Base-by-base conservation (phyloP, 352 stramenopile genomes). In the Elongisporangium prolatum region DNA sequence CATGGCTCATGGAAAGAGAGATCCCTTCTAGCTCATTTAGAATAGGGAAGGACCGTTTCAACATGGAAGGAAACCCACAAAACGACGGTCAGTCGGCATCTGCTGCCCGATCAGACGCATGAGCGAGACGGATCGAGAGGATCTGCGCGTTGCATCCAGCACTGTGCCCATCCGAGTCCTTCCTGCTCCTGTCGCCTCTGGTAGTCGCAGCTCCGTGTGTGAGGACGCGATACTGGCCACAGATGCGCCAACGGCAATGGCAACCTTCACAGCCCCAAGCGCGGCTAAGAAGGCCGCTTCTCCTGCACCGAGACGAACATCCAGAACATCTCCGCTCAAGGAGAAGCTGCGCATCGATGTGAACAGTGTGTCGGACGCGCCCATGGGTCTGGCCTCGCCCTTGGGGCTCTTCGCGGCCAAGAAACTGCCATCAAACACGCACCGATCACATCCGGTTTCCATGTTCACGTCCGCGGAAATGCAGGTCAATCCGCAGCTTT, bases 311-410 rank as follows among this genome's bases (percentile, higher is more conserved):
- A 44, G 34, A 44, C 47, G 59, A 5, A 49, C 50, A 16, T 28
- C 62, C 22, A 67, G 51, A 21, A 52, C 54, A 9, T 60, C 67
- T 9, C 21, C 54, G 34, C 60, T 74, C 25, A 56, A 61, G 13
- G 54, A 67, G 11, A 70, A 69, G 18, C 50, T 88, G 22, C 69
- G 54, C 16, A 86, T 88, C 13, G 78, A 86, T 52, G 72, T 86
- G 13, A 73, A 64, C 10, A 44, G 11, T 25, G 66, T 65, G 4
- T 61, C 63, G 4, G 71, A 78, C 9, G 24, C 54, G 8, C 53
- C 62, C 4, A 61, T 73, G 10, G 60, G 61, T 13, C 59, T 84
- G 53, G 59, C 67, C 13, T 86, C 75, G 0, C 74, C 76, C 2
- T 50, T 85, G 48, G 67, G 72, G 20, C 74, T 83, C 28, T 85